Percentiles rank a stretch among this genome's conserved stretches.
Evolutionary conservation across 176 grass and related monocot species (phyloP).

Genomic region (Tillandsia fasciculata): DNA sequence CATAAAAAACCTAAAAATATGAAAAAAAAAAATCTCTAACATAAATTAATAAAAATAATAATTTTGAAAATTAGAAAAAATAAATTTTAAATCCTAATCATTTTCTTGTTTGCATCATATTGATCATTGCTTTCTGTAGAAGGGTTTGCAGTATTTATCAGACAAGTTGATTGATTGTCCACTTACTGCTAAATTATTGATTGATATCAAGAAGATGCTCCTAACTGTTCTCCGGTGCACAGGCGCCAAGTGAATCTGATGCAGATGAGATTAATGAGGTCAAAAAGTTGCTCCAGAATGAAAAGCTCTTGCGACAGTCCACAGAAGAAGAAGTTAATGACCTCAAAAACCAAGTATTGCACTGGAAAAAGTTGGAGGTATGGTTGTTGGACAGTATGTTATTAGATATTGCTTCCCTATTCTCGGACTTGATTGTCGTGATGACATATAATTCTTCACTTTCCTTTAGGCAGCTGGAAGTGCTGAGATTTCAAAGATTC

Average conservation of each 20-base stretch:
- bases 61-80: too few species aligned
- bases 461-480: constrained; percentile 62
- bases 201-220: not conserved
- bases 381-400: constrained; percentile 16
- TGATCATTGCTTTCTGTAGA: too few species aligned
- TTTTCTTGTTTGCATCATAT: too few species aligned
- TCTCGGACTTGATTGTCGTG: not conserved
- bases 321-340: constrained; percentile 66
- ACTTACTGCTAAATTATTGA: not conserved
- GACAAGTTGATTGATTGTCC: not conserved
- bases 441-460: constrained; percentile 19
- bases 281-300: constrained; percentile 64
- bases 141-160: not conserved
- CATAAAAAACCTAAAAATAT: too few species aligned
- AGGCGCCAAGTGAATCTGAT: constrained; percentile 47
- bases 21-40: too few species aligned
- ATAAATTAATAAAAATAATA: too few species aligned
- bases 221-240: constrained; percentile 1
- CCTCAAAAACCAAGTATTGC: constrained; percentile 77
- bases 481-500: constrained; percentile 64
- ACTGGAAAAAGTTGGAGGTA: constrained; percentile 98
- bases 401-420: constrained; percentile 14
- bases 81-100: too few species aligned
- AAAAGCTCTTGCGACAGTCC: constrained; percentile 58
- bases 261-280: constrained; percentile 41